phyloP scores from a whole-genome alignment of 371 early-diverging fungal genomes.

The Actinomucor elegans region DNA sequence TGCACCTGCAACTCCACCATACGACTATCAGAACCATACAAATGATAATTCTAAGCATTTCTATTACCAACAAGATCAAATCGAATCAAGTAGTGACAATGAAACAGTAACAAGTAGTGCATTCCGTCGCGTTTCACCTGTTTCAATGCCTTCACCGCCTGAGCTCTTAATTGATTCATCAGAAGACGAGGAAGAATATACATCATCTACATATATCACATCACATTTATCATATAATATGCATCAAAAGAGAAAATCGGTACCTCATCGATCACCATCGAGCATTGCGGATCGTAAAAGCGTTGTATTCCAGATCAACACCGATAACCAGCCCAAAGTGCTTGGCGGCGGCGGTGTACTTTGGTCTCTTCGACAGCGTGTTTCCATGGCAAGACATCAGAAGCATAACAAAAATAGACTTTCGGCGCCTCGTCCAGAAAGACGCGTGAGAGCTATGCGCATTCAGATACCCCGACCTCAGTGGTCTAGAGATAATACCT shows the following conservation, averaged over 20 bases:
- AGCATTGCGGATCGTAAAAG: conserved; percentile 11
- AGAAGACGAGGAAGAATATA: conserved; percentile 22
- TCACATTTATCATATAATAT: neutral
- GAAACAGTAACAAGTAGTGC: conserved; percentile 17
- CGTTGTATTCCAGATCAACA: conserved; percentile 19
- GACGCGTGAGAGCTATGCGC: conserved; percentile 22
- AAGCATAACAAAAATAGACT: conserved; percentile 13
- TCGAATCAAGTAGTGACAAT: neutral
- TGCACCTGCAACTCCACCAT: conserved; percentile 30
- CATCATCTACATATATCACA: neutral
- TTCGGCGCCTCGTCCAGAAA: conserved; percentile 13
- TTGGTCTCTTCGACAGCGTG: conserved; percentile 22
- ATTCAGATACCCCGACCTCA: conserved; percentile 27
- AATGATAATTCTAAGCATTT: neutral
- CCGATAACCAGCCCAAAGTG: conserved; percentile 1
- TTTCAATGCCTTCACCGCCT: conserved; percentile 35
- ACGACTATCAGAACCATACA: conserved; percentile 19
- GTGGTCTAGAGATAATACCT: conserved; percentile 9
- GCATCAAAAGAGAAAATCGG: conserved; percentile 8
- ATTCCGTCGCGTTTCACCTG: conserved; percentile 22
- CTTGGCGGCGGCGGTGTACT: conserved; percentile 10
- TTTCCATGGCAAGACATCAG: conserved; percentile 10
- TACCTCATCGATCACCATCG: conserved; percentile 25
- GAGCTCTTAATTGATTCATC: conserved; percentile 32
- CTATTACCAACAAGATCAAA: neutral